phyloP scores from a whole-genome alignment of 2,329 filamentous ascomycete genomes.

The Neocucurbitaria cava region DNA sequence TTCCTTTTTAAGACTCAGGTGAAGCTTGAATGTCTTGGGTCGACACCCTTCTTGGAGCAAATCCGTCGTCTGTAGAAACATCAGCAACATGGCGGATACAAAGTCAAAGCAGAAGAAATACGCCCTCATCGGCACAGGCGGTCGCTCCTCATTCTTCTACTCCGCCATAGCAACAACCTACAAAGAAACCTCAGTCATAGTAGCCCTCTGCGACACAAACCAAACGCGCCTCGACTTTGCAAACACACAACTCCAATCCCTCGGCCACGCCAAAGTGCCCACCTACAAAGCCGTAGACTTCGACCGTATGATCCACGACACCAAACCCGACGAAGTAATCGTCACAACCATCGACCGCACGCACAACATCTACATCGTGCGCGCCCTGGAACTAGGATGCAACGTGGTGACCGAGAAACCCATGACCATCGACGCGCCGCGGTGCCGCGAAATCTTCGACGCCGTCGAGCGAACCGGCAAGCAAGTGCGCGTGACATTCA shows the following conservation, averaged over 20 bases:
- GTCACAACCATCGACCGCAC: conserved; percentile 69
- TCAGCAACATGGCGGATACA: conserved; percentile 14
- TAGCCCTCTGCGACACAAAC: conserved; percentile 67
- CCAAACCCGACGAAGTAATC: conserved; percentile 66
- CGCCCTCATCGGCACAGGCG: conserved; percentile 66
- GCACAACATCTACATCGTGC: conserved; percentile 66
- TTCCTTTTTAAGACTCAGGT: conserved; percentile 11
- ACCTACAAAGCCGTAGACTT: conserved; percentile 64
- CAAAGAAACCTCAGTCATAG: conserved; percentile 58
- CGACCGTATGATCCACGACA: conserved; percentile 64
- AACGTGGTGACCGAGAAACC: conserved; percentile 70
- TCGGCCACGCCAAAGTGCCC: conserved; percentile 59
- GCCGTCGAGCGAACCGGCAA: conserved; percentile 59
- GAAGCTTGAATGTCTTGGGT: conserved; percentile 1
- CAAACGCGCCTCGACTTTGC: conserved; percentile 66
- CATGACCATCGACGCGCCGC: conserved; percentile 67
- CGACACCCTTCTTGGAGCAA: not conserved
- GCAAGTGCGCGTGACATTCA: conserved; percentile 66
- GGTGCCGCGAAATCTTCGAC: conserved; percentile 62
- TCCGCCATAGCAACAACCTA: conserved; percentile 64
- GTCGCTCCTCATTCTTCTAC: conserved; percentile 68
- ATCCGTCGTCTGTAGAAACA: not conserved
- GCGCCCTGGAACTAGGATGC: conserved; percentile 65
- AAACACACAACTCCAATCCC: conserved; percentile 55
- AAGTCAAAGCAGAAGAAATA: conserved; percentile 46